phyloP scores from a whole-genome alignment of 2,329 filamentous ascomycete genomes.

The Exophiala sideris region DNA sequence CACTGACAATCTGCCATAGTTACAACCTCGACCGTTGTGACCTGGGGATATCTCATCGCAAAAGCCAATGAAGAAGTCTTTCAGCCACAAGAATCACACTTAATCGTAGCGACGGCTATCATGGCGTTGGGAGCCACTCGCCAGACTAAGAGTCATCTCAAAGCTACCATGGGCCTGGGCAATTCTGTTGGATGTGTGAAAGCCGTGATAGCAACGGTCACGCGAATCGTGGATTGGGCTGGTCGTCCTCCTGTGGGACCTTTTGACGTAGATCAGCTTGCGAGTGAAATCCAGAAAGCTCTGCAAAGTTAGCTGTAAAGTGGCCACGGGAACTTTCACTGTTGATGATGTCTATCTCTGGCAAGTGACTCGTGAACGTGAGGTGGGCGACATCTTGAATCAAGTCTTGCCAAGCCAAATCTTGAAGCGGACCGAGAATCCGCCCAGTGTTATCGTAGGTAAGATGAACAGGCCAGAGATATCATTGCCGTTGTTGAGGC shows the following conservation, averaged over 20 bases:
- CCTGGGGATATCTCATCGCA: conserved; percentile 10
- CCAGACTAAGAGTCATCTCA: conserved; percentile 14
- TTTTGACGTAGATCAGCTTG: conserved; percentile 3
- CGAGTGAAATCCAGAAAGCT: neutral
- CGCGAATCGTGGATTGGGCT: conserved; percentile 6
- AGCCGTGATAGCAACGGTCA: conserved; percentile 2
- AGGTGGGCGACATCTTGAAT: no score
- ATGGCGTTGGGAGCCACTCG: conserved; percentile 12
- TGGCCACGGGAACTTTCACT: no score
- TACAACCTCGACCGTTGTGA: conserved; percentile 1
- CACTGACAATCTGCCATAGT: neutral
- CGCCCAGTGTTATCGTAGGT: no score
- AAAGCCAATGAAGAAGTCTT: conserved; percentile 15
- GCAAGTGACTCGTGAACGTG: no score
- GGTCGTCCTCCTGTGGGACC: neutral
- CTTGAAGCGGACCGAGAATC: no score
- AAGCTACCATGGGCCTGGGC: conserved; percentile 10
- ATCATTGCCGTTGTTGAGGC: conserved; percentile 55
- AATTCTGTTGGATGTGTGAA: conserved; percentile 1
- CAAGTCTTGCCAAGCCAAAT: no score
- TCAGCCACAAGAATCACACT: conserved; percentile 5
- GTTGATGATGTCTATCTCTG: no score
- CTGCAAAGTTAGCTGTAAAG: no score
- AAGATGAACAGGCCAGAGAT: conserved; percentile 94
- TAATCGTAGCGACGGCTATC: conserved; percentile 13